Percentiles rank a stretch among this genome's conserved stretches.
Evolutionary conservation across 495 filamentous ascomycete species (phyloP).

Genomic region (Haplographium delicatum): DNA sequence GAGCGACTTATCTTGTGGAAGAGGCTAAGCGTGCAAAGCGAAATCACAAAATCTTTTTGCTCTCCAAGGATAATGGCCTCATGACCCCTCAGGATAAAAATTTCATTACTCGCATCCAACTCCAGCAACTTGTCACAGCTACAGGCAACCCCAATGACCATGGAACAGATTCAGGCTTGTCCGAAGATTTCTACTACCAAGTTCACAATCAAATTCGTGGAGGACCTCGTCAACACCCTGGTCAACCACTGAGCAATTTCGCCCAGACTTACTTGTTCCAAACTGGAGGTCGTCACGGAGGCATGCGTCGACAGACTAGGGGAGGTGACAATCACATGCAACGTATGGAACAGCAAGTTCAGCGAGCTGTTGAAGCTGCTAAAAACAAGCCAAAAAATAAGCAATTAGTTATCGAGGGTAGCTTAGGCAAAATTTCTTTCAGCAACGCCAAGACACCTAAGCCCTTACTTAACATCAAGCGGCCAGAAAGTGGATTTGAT

Average conservation of each 20-base stretch:
- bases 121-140: conserved; percentile 90
- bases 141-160: conserved; percentile 79
- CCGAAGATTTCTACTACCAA: conserved; percentile 98
- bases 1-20: conserved; percentile 73
- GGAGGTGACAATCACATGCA: conserved; percentile 95
- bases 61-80: conserved; percentile 90
- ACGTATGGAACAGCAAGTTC: conserved; percentile 98
- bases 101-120: conserved; percentile 94
- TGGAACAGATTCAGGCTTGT: conserved; percentile 69
- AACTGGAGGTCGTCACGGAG: conserved; percentile 73
- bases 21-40: conserved; percentile 94
- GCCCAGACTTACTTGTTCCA: conserved; percentile 97
- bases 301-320: conserved; percentile 62
- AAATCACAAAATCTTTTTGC: conserved; percentile 94
- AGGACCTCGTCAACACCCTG: conserved; percentile 77
- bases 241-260: conserved; percentile 89
- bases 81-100: conserved; percentile 99
- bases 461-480: conserved; percentile 91
- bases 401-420: conserved; percentile 97
- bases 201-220: conserved; percentile 92
- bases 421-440: conserved; percentile 95
- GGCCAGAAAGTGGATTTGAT: conserved; percentile 63
- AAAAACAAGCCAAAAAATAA: conserved; percentile 97
- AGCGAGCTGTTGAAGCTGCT: conserved; percentile 92
- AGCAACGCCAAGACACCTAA: conserved; percentile 97